phyloP scores from a whole-genome alignment of 306 rosid species.

The Datisca glomerata region DNA sequence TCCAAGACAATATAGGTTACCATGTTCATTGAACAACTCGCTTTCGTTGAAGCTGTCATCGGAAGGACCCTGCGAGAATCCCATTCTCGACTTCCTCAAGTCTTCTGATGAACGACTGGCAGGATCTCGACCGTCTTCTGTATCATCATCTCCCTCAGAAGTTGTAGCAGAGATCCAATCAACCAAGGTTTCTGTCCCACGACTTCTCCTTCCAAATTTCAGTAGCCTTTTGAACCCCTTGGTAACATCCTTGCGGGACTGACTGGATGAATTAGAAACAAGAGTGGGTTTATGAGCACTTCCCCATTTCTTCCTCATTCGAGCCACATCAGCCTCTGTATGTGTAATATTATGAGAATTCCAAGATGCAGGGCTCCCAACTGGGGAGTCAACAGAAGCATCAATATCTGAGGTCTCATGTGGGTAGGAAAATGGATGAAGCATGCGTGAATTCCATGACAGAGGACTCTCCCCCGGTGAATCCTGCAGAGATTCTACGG shows the following conservation, averaged over 20 bases:
- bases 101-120: slow-evolving; percentile 83
- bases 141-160: slow-evolving; percentile 97
- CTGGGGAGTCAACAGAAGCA: slow-evolving; percentile 79
- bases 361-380: slow-evolving; percentile 95
- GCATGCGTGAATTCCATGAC: slow-evolving; percentile 78
- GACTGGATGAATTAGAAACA: slow-evolving; percentile 69
- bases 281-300: slow-evolving; percentile 81
- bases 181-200: slow-evolving; percentile 71
- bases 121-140: slow-evolving; percentile 85
- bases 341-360: slow-evolving; percentile 73
- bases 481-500: slow-evolving; percentile 55
- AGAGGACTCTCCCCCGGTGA: slow-evolving; percentile 89
- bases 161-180: slow-evolving; percentile 99
- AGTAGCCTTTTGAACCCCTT: slow-evolving; percentile 86
- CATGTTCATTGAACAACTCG: slow-evolving; percentile 72
- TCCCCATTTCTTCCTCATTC: slow-evolving; percentile 99
- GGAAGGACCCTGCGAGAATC: slow-evolving; percentile 61
- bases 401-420: slow-evolving; percentile 87
- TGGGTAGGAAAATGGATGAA: slow-evolving; percentile 64
- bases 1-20: slow-evolving; percentile 23
- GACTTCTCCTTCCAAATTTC: slow-evolving; percentile 86
- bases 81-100: slow-evolving; percentile 96
- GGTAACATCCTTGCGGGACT: slow-evolving; percentile 84
- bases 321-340: slow-evolving; percentile 72
- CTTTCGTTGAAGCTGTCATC: slow-evolving; percentile 83